A percentile compares a stretch with the other conserved stretches of the same genome.
These are phyloP conservation scores for Colletotrichum sp. DNA, from an alignment of 2,329 filamentous ascomycete genomes.

Conservation along the genomic window DNA sequence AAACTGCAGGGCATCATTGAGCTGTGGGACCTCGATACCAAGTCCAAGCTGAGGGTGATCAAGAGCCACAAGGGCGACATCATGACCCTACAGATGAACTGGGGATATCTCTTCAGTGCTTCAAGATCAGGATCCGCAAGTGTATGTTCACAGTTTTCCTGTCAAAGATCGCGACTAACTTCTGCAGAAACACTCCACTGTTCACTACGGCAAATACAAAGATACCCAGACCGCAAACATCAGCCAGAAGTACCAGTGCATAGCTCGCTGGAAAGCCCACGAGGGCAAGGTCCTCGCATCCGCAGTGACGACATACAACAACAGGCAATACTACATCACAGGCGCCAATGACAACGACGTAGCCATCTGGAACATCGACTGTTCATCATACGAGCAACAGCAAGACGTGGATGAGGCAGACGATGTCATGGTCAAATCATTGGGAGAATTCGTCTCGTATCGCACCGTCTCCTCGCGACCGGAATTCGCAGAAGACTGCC, in stretches of 20 bases:
- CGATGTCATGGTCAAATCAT: conserved; percentile 69
- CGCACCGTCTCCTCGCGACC: conserved; percentile 89
- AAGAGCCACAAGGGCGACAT: conserved; percentile 82
- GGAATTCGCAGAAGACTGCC: conserved; percentile 89
- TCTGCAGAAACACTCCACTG: conserved; percentile 67
- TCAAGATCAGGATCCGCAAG: conserved; percentile 88
- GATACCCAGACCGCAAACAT: conserved; percentile 54
- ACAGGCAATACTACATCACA: conserved; percentile 86
- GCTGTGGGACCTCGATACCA: conserved; percentile 95
- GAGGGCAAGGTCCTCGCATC: conserved; percentile 88
- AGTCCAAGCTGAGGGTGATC: conserved; percentile 86
- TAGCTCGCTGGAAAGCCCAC: conserved; percentile 82
- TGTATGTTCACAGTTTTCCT: conserved; percentile 52
- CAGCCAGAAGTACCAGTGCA: conserved; percentile 82
- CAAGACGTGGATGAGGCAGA: conserved; percentile 43
- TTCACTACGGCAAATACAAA: conserved; percentile 64
- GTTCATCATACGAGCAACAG: conserved; percentile 11
- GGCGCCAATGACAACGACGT: conserved; percentile 92
- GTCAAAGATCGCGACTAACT: conserved; percentile 23
- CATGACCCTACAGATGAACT: conserved; percentile 84
- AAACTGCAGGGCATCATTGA: conserved; percentile 88
- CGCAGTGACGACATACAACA: conserved; percentile 71
- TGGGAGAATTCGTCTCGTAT: conserved; percentile 88
- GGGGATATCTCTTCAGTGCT: conserved; percentile 84
- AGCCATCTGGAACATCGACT: conserved; percentile 80